These are phyloP conservation scores for Paramecium caudatum DNA, from an alignment of 73 alveolate genomes.

Conservation along the genomic window DNA sequence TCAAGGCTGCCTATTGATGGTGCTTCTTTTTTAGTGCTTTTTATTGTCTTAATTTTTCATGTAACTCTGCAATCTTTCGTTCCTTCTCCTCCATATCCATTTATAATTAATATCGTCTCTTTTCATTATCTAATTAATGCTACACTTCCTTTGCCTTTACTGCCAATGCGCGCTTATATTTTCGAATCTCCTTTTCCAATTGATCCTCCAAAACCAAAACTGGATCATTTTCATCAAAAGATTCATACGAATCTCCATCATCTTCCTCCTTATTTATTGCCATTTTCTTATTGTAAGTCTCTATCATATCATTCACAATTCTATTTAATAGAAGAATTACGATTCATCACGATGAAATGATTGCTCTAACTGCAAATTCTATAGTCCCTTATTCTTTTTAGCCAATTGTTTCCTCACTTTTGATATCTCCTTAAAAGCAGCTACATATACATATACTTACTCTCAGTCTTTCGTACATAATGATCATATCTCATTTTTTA, in stretches of 20 bases:
- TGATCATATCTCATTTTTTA: slow-evolving; percentile 65
- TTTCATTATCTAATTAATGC: slow-evolving; percentile 15
- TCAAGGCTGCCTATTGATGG: neutral
- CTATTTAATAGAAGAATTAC: slow-evolving; percentile 1
- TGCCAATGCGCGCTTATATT: slow-evolving; percentile 30
- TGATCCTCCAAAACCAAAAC: slow-evolving; percentile 39
- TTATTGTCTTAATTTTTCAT: neutral
- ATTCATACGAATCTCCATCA: neutral
- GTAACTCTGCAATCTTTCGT: neutral
- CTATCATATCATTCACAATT: slow-evolving; percentile 29
- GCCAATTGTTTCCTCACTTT: neutral
- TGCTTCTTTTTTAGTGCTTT: neutral
- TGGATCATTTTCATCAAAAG: slow-evolving; percentile 65
- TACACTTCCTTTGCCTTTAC: slow-evolving; percentile 37
- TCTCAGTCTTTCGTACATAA: slow-evolving; percentile 41
- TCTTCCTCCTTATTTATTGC: neutral
- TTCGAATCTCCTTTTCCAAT: slow-evolving; percentile 5
- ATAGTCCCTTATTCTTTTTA: slow-evolving; percentile 21
- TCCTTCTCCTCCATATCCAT: slow-evolving; percentile 11
- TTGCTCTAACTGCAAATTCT: slow-evolving; percentile 25
- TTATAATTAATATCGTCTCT: slow-evolving; percentile 10
- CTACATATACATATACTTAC: slow-evolving; percentile 7
- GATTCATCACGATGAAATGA: neutral
- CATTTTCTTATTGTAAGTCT: slow-evolving; percentile 34
- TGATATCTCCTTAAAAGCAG: slow-evolving; percentile 28